A percentile compares a stretch with the other conserved stretches of the same genome.
phyloP scores from a whole-genome alignment of 2,329 filamentous ascomycete species.

The Tolypocladium tundrense region DNA sequence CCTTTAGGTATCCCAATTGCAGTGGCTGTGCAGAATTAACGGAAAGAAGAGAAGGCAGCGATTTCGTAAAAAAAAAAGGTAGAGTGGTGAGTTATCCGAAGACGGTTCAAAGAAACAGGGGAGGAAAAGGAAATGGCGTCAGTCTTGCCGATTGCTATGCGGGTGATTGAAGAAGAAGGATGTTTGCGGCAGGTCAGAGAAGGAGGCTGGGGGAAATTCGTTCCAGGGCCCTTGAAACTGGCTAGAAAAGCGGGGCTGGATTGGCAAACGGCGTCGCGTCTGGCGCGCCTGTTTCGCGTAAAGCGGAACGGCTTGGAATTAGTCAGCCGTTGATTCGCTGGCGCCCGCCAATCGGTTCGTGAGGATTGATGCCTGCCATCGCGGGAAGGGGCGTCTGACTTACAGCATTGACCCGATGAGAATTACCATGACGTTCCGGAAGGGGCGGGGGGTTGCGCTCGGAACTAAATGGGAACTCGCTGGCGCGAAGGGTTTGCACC shows the following conservation, averaged over 20 bases:
- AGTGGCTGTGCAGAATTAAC: neutral
- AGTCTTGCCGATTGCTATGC: neutral
- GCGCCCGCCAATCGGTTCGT: neutral
- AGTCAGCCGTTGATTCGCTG: neutral
- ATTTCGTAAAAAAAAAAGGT: neutral
- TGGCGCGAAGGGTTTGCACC: no score
- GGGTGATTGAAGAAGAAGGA: neutral
- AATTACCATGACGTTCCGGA: no score
- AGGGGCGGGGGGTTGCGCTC: no score
- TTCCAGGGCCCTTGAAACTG: neutral
- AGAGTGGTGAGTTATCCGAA: neutral
- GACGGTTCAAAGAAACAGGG: neutral
- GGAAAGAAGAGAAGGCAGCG: neutral
- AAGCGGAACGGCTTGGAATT: conserved; percentile 8
- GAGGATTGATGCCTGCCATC: neutral
- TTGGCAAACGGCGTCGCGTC: neutral
- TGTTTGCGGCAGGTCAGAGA: neutral
- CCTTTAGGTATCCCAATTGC: neutral
- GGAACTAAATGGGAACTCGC: no score
- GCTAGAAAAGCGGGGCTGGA: neutral
- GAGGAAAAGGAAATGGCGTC: neutral
- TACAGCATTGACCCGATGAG: neutral
- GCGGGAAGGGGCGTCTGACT: no score
- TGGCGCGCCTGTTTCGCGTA: conserved; percentile 19
- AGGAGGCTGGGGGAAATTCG: neutral